A percentile compares a stretch with the other conserved stretches of the same genome.
Evolutionary conservation across 108 stramenopile genomes (phyloP).

Genomic region (Schizochytrium sp.): DNA sequence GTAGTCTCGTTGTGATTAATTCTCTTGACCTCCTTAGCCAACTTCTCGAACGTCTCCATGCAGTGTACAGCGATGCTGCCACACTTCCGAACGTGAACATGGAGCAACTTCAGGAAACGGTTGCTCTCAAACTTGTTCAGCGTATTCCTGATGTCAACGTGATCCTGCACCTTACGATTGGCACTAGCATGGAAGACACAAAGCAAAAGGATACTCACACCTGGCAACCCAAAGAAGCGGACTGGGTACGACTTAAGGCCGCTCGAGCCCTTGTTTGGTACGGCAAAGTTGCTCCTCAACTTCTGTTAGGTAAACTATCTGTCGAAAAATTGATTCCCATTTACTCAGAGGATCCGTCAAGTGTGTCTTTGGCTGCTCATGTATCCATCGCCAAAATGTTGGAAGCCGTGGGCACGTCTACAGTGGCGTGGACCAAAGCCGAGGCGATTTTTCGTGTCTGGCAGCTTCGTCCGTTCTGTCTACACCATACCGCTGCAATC

Average conservation of each 20-base stretch:
- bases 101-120: background rate
- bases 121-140: slow-evolving; percentile 37
- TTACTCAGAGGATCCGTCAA: background rate
- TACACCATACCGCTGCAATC: background rate
- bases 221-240: slow-evolving; percentile 23
- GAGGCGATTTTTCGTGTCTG: slow-evolving; percentile 4
- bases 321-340: background rate
- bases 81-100: background rate
- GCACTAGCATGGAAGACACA: background rate
- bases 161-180: background rate
- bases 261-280: background rate
- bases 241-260: background rate
- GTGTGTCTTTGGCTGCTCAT: background rate
- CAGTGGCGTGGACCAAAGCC: background rate
- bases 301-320: background rate
- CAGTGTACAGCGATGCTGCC: background rate
- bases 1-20: slow-evolving; percentile 3
- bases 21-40: background rate
- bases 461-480: background rate
- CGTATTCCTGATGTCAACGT: slow-evolving; percentile 44
- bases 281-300: background rate
- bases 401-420: slow-evolving; percentile 6
- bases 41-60: background rate
- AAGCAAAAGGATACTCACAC: background rate
- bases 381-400: background rate